Base-by-base conservation (phyloP, 225 moss, liverwort and hornwort genomes). In the Asterella californica region DNA sequence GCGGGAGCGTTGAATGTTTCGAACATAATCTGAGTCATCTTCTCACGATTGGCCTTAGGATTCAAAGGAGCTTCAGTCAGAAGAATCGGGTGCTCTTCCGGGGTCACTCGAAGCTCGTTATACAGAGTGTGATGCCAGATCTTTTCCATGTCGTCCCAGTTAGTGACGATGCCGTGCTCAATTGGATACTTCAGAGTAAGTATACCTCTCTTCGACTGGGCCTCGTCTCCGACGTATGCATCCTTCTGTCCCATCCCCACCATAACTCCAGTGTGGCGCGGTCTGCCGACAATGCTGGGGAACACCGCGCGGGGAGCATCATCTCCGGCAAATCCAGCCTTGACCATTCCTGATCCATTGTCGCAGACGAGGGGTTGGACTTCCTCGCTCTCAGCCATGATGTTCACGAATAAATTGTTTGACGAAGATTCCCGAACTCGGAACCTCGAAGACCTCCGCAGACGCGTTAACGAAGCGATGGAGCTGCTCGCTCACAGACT, bases 131-230 rank as follows among this genome's bases (percentile, higher is more conserved):
- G 80, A 57, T 80, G 80, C 80, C 92, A 92, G 79, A 92, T 92
- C 80, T 92, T 92, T 83, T 92, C 92, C 92, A 92, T 92, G 52
- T 92, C 92, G 64, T 92, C 92, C 92, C 92, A 92, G 59, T 92
- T 92, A 0, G 92, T 92, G 12, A 92, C 92, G 33, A 92, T 90
- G 24, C 91, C 91, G 50, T 91, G 91, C 74, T 91, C 91, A 11
- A 91, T 91, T 30, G 91, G 91, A 69, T 92, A 92, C 77, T 92
- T 92, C 52, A 92, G 59, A 9, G 92, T 92, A 29, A 92, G 50
- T 48, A 92, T 92, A 57, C 92, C 92, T 71, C 92, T 83, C 85
- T 92, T 92, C 1, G 90, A 92, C 64, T 92, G 92, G 2, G 91
- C 91, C 82, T 91, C 91, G 22, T 91, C 91, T 57, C 91, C 91